phyloP scores from a whole-genome alignment of 352 stramenopile genomes.

The Thalassiosira hispida region DNA sequence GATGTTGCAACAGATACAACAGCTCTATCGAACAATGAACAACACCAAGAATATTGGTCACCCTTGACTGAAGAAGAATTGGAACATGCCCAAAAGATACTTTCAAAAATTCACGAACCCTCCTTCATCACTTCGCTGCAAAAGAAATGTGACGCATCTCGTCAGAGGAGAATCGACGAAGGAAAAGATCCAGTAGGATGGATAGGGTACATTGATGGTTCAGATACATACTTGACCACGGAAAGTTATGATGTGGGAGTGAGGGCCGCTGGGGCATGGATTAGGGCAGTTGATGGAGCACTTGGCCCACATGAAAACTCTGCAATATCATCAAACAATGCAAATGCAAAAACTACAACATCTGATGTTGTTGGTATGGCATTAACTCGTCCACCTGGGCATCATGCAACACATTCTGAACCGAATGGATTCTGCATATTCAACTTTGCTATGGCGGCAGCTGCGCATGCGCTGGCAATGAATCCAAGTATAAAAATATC shows the following conservation, averaged over 20 bases:
- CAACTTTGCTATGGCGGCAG: slow-evolving; percentile 89
- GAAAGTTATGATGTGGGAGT: slow-evolving; percentile 61
- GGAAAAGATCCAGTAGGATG: slow-evolving; percentile 63
- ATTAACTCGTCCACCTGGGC: slow-evolving; percentile 89
- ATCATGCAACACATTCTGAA: slow-evolving; percentile 87
- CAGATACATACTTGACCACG: slow-evolving; percentile 64
- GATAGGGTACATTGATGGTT: slow-evolving; percentile 60
- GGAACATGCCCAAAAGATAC: slow-evolving; percentile 38
- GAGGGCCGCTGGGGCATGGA: slow-evolving; percentile 58
- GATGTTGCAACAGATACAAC: background rate
- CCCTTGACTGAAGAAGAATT: slow-evolving; percentile 46
- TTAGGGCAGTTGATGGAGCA: slow-evolving; percentile 39
- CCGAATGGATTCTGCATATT: slow-evolving; percentile 88
- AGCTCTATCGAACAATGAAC: background rate
- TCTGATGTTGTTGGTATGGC: slow-evolving; percentile 32
- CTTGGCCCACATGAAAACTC: background rate
- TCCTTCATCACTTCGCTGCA: slow-evolving; percentile 43
- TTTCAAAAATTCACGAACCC: slow-evolving; percentile 40
- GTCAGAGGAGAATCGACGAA: slow-evolving; percentile 49
- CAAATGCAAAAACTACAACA: background rate
- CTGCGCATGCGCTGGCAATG: slow-evolving; percentile 52
- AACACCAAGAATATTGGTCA: background rate
- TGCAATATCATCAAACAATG: background rate
- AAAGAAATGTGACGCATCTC: slow-evolving; percentile 30
- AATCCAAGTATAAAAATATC: slow-evolving; percentile 58